Evolutionary conservation across 2,329 filamentous ascomycete species (phyloP).

Genomic region (Ceratocystis lukuohia): DNA sequence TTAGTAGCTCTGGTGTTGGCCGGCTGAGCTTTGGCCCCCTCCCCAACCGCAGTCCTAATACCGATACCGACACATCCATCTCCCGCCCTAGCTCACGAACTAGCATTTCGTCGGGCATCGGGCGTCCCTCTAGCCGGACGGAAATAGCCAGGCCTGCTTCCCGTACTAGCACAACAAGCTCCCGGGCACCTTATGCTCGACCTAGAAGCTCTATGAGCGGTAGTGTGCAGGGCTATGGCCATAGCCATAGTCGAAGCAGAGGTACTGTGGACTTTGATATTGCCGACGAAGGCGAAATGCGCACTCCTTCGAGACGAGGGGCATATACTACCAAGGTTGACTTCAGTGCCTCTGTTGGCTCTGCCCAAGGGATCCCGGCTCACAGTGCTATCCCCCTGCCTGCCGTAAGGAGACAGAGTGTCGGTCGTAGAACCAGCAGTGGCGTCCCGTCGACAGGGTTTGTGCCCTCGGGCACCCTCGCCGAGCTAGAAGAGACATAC

Average conservation of each 20-base stretch:
- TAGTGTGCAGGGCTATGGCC: slow-evolving; percentile 41
- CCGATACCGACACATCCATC: slow-evolving; percentile 29
- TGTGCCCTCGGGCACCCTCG: slow-evolving; percentile 26
- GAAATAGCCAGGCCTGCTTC: slow-evolving; percentile 51
- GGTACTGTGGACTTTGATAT: slow-evolving; percentile 39
- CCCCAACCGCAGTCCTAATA: slow-evolving; percentile 41
- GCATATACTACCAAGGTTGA: slow-evolving; percentile 40
- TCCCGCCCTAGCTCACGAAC: slow-evolving; percentile 64
- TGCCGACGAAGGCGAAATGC: slow-evolving; percentile 30
- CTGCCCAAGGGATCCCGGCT: slow-evolving; percentile 30
- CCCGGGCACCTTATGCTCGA: slow-evolving; percentile 49
- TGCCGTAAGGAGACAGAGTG: slow-evolving; percentile 20
- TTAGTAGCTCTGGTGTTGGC: slow-evolving; percentile 49
- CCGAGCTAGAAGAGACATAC: slow-evolving; percentile 43
- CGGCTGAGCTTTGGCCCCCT: slow-evolving; percentile 51
- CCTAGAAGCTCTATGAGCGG: slow-evolving; percentile 60
- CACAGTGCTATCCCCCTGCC: slow-evolving; percentile 36
- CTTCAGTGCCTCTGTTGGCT: slow-evolving; percentile 17
- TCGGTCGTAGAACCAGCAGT: slow-evolving; percentile 31
- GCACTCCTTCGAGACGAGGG: slow-evolving; percentile 43
- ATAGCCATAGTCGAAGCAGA: slow-evolving; percentile 32
- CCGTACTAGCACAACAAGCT: slow-evolving; percentile 43
- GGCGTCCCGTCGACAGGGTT: slow-evolving; percentile 22
- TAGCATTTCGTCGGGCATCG: slow-evolving; percentile 41
- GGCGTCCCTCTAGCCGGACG: slow-evolving; percentile 40